Conservation (phyloP, 2,329 filamentous ascomycete genomes). For the Aureobasidium leucospermi region DNA sequence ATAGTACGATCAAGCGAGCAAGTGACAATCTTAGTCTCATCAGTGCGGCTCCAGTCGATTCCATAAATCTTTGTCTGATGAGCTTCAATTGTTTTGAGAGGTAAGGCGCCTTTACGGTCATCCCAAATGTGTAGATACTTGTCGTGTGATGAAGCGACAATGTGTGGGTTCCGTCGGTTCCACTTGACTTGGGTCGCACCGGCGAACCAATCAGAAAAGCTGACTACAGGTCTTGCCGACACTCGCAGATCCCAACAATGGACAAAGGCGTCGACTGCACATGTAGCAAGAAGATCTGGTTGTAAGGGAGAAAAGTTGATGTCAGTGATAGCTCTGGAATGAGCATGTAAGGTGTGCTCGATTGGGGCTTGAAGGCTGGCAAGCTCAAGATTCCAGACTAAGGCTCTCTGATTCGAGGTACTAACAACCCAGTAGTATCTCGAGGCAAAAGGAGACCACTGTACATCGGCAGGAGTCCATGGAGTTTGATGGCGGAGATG, state of each 20-base stretch:
- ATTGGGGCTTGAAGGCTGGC: constrained; percentile 66
- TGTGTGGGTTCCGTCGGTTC: constrained; percentile 78
- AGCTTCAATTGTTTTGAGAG: constrained; percentile 75
- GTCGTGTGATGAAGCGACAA: constrained; percentile 87
- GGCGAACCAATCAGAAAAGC: constrained; percentile 87
- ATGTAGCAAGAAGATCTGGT: constrained; percentile 81
- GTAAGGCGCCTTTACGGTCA: constrained; percentile 67
- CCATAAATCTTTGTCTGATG: constrained; percentile 94
- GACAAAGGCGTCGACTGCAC: constrained; percentile 86
- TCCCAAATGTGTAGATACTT: constrained; percentile 87
- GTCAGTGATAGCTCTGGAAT: constrained; percentile 84
- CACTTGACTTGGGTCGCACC: constrained; percentile 94
- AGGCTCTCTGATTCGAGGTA: constrained; percentile 86
- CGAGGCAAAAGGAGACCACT: constrained; percentile 89
- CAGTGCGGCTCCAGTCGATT: constrained; percentile 83
- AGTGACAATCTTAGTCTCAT: constrained; percentile 65
- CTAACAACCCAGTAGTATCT: constrained; percentile 91
- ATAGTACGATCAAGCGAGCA: constrained; percentile 89
- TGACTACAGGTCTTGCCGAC: constrained; percentile 64
- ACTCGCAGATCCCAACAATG: constrained; percentile 84
- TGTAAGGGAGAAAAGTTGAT: constrained; percentile 95
- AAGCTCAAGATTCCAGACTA: constrained; percentile 87
- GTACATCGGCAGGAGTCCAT: constrained; percentile 94
- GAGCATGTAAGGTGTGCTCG: constrained; percentile 80
- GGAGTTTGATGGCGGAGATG: constrained; percentile 78